These are phyloP conservation scores for Epichloe gansuensis DNA, from an alignment of 2,329 filamentous ascomycete genomes.

Conservation along the genomic window DNA sequence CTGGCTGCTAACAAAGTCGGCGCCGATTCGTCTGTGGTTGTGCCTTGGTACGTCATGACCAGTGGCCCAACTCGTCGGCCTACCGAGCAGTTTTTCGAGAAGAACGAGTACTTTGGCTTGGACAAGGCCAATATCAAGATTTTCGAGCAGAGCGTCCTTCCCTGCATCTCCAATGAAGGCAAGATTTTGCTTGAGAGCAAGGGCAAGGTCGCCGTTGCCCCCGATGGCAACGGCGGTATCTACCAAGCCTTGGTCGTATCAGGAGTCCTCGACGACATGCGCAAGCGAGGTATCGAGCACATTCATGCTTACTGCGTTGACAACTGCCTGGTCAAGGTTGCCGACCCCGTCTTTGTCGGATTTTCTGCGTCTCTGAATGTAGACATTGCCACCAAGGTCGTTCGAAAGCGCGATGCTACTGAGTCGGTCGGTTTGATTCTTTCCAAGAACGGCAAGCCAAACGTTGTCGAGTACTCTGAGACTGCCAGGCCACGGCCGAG, in stretches of 20 bases:
- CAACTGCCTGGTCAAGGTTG: constrained; percentile 98
- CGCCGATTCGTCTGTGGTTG: constrained; percentile 40
- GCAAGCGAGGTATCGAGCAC: constrained; percentile 78
- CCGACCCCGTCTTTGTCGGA: constrained; percentile 88
- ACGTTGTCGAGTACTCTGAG: constrained; percentile 97
- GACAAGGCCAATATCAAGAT: constrained; percentile 74
- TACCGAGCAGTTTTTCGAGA: constrained; percentile 85
- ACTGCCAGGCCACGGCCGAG: constrained; percentile 78
- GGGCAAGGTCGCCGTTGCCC: constrained; percentile 82
- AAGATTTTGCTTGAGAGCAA: constrained; percentile 93
- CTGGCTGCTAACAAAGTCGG: constrained; percentile 61
- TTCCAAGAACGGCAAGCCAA: constrained; percentile 88
- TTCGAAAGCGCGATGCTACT: constrained; percentile 91
- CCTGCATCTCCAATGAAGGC: constrained; percentile 93
- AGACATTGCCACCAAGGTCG: constrained; percentile 97
- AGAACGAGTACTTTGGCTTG: constrained; percentile 85
- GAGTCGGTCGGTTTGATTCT: constrained; percentile 93
- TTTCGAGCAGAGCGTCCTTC: constrained; percentile 93
- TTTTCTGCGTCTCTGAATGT: constrained; percentile 81
- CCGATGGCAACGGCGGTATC: constrained; percentile 92
- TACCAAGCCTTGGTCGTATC: constrained; percentile 81
- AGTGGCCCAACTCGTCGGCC: constrained; percentile 84
- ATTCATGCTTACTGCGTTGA: constrained; percentile 97
- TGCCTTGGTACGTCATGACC: constrained; percentile 99
- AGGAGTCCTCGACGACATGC: constrained; percentile 77